Conservation (phyloP, 331 rosid species). For the Erythrophleum ivorense region DNA sequence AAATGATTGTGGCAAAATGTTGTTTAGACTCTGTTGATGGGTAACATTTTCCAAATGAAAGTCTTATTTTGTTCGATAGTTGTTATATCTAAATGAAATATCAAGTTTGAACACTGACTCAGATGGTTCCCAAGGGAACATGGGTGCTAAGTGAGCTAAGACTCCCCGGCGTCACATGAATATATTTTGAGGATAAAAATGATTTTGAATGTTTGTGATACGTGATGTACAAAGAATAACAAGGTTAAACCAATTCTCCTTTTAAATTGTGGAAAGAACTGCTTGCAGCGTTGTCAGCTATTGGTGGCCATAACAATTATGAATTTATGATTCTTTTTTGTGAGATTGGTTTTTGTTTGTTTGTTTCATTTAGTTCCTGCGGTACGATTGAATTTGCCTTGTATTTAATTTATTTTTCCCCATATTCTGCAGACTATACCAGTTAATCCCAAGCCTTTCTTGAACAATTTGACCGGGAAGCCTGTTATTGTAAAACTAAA, state of each 20-base stretch:
- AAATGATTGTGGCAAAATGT: neutral
- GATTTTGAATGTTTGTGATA: neutral
- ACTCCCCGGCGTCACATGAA: neutral
- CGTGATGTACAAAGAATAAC: neutral
- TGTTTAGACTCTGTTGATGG: neutral
- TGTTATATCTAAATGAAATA: neutral
- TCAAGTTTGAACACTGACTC: neutral
- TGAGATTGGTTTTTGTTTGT: neutral
- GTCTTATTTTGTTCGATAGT: neutral
- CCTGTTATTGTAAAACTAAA: constrained; percentile 88
- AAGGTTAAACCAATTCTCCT: neutral
- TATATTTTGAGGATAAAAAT: neutral
- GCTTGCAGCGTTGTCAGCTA: neutral
- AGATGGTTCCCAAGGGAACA: neutral
- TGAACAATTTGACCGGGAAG: constrained; percentile 99
- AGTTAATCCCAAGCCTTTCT: constrained; percentile 94
- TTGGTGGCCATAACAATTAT: neutral
- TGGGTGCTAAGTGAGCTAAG: neutral
- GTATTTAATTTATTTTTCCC: neutral
- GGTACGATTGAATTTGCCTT: neutral
- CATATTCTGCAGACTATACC: constrained; percentile 78
- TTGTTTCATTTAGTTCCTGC: neutral
- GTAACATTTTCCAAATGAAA: neutral
- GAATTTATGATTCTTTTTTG: neutral
- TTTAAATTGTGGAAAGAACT: neutral